Percentiles rank a stretch among this genome's conserved stretches.
Evolutionary conservation across 352 stramenopile species (phyloP).

Genomic region (Phytophthora nicotianae): DNA sequence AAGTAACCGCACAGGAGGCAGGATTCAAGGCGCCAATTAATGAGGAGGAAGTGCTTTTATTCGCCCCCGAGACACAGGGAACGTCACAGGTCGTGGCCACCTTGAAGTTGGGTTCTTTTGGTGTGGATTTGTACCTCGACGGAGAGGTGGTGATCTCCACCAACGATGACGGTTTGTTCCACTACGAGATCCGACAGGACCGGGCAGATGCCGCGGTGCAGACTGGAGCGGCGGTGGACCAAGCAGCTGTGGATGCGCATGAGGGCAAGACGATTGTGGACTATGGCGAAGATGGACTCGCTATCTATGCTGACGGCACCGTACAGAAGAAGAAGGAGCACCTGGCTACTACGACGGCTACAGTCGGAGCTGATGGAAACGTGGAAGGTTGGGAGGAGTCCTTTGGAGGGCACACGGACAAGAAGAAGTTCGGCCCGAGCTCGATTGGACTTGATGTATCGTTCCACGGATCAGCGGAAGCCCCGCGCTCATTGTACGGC

Average conservation of each 20-base stretch:
- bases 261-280: slow-evolving; percentile 95
- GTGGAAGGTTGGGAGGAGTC: slow-evolving; percentile 94
- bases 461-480: slow-evolving; percentile 79
- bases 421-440: slow-evolving; percentile 87
- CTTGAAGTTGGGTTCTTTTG: slow-evolving; percentile 55
- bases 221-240: slow-evolving; percentile 29
- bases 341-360: slow-evolving; percentile 12
- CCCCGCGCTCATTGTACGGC: slow-evolving; percentile 91
- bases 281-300: slow-evolving; percentile 97
- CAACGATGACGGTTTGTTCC: slow-evolving; percentile 70
- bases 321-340: slow-evolving; percentile 69
- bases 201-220: slow-evolving; percentile 39
- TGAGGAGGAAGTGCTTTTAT: slow-evolving; percentile 44
- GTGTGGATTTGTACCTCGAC: slow-evolving; percentile 74
- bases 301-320: slow-evolving; percentile 96
- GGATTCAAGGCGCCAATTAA: slow-evolving; percentile 32
- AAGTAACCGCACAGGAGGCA: slow-evolving; percentile 43
- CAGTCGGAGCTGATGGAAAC: slow-evolving; percentile 35
- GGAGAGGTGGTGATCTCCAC: slow-evolving; percentile 68
- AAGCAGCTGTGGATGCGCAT: slow-evolving; percentile 71
- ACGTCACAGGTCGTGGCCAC: slow-evolving; percentile 47
- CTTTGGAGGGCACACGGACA: slow-evolving; percentile 93
- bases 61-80: slow-evolving; percentile 26
- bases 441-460: slow-evolving; percentile 96
- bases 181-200: slow-evolving; percentile 83